Evolutionary conservation across 2,329 filamentous ascomycete genomes (phyloP), one percentile per base, ranked within the genome.

Genomic region (Claviceps pazoutovae): DNA sequence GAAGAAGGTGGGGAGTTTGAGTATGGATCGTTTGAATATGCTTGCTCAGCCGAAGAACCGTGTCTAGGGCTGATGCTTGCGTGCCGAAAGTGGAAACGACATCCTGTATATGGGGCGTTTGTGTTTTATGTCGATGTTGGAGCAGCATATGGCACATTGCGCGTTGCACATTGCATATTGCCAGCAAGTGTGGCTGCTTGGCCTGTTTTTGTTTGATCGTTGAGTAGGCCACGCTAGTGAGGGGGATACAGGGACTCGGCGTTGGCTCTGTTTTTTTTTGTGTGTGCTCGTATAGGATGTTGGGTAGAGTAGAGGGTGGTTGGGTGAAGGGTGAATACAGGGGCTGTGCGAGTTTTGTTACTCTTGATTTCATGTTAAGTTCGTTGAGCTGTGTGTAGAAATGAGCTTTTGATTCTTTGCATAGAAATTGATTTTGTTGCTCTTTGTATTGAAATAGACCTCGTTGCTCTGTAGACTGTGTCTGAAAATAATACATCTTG

Each of bases 41-140:
- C 73, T 83, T 23, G 74, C 80, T 46, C 71, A 72, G 45, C 80
- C 80, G 1, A 83, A 83, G 69, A 64, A 72, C 56, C 72, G 79
- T 53, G 74, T 66, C 54, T 78, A 66, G 49, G n/a, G 8, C 23
- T 17, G 16, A 19, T 43, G 13, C 30, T 7, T 49, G 5, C 19
- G 1, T 46, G 6, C 16, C 6, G 7, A 13, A 16, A 36, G 8
- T 26, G 17, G 21, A 46, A 38, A 39, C 4, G n/a, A 14, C 38
- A 43, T 51, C 19, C 53, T 51, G 51, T 49, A 51, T 41, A 41
- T 14, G 51, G 48, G 51, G 21, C 30, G 48, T 37, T 21, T 44
- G 46, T 38, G 52, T 41, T 8, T 36, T 39, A 26, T 26, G 39
- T 34, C 30, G 9, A 4, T 34, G 9, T 34, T 11, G 30, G 30